Evolutionary conservation across 805 yeast species (phyloP).

Genomic region (Candida maltosa): DNA sequence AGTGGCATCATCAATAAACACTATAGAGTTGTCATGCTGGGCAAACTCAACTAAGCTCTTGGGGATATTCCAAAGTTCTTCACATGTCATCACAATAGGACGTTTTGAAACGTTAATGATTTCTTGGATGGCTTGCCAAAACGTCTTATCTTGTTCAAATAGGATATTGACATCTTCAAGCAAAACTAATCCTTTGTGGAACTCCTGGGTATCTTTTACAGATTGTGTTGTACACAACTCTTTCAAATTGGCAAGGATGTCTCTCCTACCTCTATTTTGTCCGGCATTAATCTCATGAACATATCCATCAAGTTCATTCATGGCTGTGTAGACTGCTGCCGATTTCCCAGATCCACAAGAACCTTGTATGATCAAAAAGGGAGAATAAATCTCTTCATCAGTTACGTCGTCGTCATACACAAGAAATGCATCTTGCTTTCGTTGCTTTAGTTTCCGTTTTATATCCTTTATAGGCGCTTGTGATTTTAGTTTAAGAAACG

Average conservation of each 20-base stretch:
- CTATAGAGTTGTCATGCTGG: constrained; percentile 35
- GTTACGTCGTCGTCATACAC: constrained; percentile 32
- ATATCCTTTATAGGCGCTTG: constrained; percentile 11
- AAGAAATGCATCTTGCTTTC: constrained; percentile 34
- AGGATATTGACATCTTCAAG: constrained; percentile 85
- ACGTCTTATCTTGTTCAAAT: constrained; percentile 72
- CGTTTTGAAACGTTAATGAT: constrained; percentile 59
- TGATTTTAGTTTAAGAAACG: constrained; percentile 31
- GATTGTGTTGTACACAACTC: constrained; percentile 84
- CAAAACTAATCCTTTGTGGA: constrained; percentile 65
- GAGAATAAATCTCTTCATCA: constrained; percentile 47
- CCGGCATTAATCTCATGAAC: constrained; percentile 81
- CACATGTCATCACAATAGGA: constrained; percentile 69
- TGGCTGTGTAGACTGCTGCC: constrained; percentile 64
- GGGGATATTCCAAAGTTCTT: constrained; percentile 48
- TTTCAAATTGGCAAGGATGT: constrained; percentile 57
- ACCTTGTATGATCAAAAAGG: constrained; percentile 67
- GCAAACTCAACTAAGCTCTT: constrained; percentile 44
- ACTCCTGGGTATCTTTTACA: constrained; percentile 46
- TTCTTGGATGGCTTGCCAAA: constrained; percentile 72
- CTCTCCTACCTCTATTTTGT: constrained; percentile 70
- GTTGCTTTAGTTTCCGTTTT: constrained; percentile 26
- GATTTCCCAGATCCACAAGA: constrained; percentile 78
- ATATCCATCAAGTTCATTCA: constrained; percentile 60
- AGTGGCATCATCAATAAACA: constrained; percentile 25